A percentile compares a stretch with the other conserved stretches of the same genome.
These are phyloP conservation scores for Adansonia rubrostipa DNA, from an alignment of 441 rosid species.

Conservation along the genomic window DNA sequence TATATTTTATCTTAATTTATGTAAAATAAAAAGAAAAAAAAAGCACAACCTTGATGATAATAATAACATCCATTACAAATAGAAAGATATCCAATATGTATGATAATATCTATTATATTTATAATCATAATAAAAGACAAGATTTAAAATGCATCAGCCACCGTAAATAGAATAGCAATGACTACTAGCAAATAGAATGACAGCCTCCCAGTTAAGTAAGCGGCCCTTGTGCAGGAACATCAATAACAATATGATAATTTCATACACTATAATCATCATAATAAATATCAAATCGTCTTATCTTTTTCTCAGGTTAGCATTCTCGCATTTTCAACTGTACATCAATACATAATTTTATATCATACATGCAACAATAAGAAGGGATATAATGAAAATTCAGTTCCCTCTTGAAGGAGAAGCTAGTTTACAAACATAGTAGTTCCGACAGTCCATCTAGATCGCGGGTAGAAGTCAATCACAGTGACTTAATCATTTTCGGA, in stretches of 20 bases:
- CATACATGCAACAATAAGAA: slow-evolving; percentile 32
- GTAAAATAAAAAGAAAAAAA: no score
- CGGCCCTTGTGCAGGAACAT: background rate
- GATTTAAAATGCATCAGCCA: no score
- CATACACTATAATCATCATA: slow-evolving; percentile 8
- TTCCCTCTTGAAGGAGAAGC: background rate
- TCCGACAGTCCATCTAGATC: background rate
- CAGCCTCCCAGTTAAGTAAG: background rate
- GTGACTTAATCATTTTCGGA: background rate
- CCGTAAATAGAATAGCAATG: background rate
- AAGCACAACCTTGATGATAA: no score
- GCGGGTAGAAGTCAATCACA: background rate
- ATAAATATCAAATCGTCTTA: background rate
- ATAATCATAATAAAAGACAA: no score
- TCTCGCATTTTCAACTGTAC: slow-evolving; percentile 34
- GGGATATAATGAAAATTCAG: background rate
- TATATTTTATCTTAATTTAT: no score
- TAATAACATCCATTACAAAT: no score
- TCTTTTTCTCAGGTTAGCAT: slow-evolving; percentile 29
- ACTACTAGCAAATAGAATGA: background rate
- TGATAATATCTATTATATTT: no score
- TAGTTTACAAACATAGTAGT: slow-evolving; percentile 9
- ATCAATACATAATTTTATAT: slow-evolving; percentile 23
- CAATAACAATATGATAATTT: background rate
- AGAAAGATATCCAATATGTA: no score